Percentiles rank a stretch among this genome's conserved stretches.
These are phyloP conservation scores for Fomitopsis betulina DNA, from an alignment of 1,284 basidiomycete genomes.

Conservation along the genomic window DNA sequence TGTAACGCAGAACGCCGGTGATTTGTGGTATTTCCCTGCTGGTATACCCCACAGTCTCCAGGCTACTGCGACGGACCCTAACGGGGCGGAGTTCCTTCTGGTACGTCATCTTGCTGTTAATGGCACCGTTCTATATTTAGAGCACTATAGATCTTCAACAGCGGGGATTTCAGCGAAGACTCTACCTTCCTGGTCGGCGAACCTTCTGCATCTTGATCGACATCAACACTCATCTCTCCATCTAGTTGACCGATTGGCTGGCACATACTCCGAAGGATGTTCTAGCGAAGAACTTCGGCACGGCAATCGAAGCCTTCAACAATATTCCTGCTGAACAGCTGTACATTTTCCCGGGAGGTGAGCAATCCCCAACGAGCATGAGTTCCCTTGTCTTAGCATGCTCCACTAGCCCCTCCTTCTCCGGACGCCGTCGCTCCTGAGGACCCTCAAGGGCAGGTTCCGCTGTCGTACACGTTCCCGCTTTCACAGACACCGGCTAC, in stretches of 20 bases:
- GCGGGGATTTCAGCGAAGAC: slow-evolving; percentile 64
- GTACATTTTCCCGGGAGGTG: slow-evolving; percentile 64
- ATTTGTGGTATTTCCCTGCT: slow-evolving; percentile 65
- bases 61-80: slow-evolving; percentile 48
- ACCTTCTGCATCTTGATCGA: neutral
- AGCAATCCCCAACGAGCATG: slow-evolving; percentile 13
- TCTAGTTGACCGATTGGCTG: slow-evolving; percentile 59
- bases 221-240: slow-evolving; percentile 4
- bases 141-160: slow-evolving; percentile 50
- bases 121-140: neutral
- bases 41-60: slow-evolving; percentile 57
- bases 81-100: slow-evolving; percentile 67
- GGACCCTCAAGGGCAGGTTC: slow-evolving; percentile 50
- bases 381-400: slow-evolving; percentile 4
- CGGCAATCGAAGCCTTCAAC: slow-evolving; percentile 47
- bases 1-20: slow-evolving; percentile 21
- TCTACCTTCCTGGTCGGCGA: slow-evolving; percentile 54
- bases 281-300: slow-evolving; percentile 68
- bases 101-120: slow-evolving; percentile 30
- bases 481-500: slow-evolving; percentile 52
- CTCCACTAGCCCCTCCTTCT: slow-evolving; percentile 27
- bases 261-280: slow-evolving; percentile 59
- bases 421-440: slow-evolving; percentile 35
- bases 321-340: slow-evolving; percentile 55
- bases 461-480: slow-evolving; percentile 49